Conservation (phyloP, 2,329 filamentous ascomycete species). For the Lachnellula suecica region DNA sequence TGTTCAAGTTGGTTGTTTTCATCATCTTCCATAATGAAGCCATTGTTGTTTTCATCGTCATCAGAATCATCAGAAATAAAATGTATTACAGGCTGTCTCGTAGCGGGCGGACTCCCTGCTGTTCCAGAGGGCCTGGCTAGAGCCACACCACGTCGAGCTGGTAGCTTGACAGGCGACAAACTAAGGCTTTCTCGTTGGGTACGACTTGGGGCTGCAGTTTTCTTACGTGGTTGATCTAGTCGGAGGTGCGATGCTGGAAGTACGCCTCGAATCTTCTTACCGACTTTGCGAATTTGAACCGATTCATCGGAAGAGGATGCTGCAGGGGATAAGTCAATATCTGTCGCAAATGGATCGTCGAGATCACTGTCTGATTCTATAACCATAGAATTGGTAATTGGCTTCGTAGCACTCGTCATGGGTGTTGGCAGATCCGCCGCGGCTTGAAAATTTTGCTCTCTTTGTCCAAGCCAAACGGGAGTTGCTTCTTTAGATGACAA, state of each 20-base stretch:
- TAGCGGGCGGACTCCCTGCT: not conserved
- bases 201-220: conserved; percentile 21
- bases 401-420: conserved; percentile 29
- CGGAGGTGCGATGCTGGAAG: conserved; percentile 68
- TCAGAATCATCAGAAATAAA: conserved; percentile 30
- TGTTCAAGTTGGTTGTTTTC: conserved; percentile 6
- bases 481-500: conserved; percentile 17
- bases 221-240: conserved; percentile 50
- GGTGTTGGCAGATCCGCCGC: conserved; percentile 26
- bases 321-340: conserved; percentile 3
- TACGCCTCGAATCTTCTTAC: conserved; percentile 52
- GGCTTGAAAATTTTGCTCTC: conserved; percentile 4
- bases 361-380: conserved; percentile 20
- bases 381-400: conserved; percentile 8
- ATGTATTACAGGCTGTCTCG: conserved; percentile 3
- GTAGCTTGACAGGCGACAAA: conserved; percentile 16
- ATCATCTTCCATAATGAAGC: conserved; percentile 17
- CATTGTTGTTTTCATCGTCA: conserved; percentile 17
- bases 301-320: conserved; percentile 30
- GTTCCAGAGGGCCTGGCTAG: conserved; percentile 18
- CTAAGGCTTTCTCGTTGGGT: conserved; percentile 11
- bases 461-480: conserved; percentile 11
- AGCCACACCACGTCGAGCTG: conserved; percentile 30
- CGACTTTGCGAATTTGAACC: conserved; percentile 25
- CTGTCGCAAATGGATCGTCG: conserved; percentile 24